phyloP scores from a whole-genome alignment of 2,329 filamentous ascomycete species.

The Ophiostoma novo-ulmi region DNA sequence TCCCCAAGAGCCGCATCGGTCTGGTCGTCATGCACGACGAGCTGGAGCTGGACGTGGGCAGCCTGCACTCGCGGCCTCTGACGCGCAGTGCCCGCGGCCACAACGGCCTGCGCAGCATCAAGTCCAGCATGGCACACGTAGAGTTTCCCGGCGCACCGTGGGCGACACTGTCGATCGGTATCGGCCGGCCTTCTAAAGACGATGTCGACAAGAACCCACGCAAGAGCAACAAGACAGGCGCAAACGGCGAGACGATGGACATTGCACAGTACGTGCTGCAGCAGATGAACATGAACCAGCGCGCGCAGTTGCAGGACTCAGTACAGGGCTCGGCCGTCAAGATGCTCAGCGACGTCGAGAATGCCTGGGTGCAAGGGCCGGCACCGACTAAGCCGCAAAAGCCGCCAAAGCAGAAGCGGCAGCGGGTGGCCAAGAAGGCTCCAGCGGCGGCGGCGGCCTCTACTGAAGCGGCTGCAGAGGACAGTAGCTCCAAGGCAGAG shows the following conservation, averaged over 20 bases:
- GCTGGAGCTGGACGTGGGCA: constrained; percentile 66
- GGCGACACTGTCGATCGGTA: constrained; percentile 71
- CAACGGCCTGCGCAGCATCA: constrained; percentile 67
- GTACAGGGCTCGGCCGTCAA: constrained; percentile 33
- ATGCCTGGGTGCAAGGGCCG: not conserved
- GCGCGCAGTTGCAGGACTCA: constrained; percentile 25
- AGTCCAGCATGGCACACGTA: constrained; percentile 43
- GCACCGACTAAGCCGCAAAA: not conserved
- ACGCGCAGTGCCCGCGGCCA: constrained; percentile 63
- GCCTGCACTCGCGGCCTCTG: constrained; percentile 60
- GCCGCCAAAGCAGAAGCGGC: constrained; percentile 11
- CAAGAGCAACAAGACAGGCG: constrained; percentile 1
- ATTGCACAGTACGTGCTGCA: constrained; percentile 75
- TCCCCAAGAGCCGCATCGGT: constrained; percentile 24
- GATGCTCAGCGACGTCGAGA: not conserved
- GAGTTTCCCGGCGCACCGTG: constrained; percentile 43
- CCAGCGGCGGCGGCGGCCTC: not conserved
- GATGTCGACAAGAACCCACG: constrained; percentile 33
- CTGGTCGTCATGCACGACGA: constrained; percentile 87
- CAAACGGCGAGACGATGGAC: not conserved
- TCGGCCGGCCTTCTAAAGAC: constrained; percentile 63
- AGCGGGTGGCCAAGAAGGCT: not conserved
- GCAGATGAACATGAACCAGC: constrained; percentile 54
- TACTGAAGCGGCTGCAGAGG: not conserved
- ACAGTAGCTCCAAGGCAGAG: not conserved